Evolutionary conservation across 345 rosid species (phyloP), one percentile per base, ranked within the genome.

Genomic region (Citrus sp.): DNA sequence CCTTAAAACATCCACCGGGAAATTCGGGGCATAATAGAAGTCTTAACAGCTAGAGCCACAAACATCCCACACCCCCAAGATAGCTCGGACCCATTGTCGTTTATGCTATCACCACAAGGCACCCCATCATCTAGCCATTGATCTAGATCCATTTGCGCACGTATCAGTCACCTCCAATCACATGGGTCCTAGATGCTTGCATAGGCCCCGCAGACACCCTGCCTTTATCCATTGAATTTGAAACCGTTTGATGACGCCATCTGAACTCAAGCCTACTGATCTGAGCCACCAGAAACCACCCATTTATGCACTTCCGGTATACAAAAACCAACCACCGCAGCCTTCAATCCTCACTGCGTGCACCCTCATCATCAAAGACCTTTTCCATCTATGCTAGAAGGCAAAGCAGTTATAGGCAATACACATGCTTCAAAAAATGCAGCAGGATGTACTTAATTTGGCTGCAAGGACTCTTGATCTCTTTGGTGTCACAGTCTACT

Each of bases 401-500:
- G 86, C 13, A 77, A 77, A 63, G 79, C 83, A 9, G 54, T 79
- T 51, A 80, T 77, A 62, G 81, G 56, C 0, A 27, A 77, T 69
- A 78, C 72, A 74, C 80, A 75, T 78, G 80, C 63, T 78, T 32
- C 84, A 70, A 22, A 59, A 38, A 5, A 75, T 84, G 86, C 83
- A 75, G 71, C 24, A 49, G 3, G 72, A 71, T 49, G 86, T 81
- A 63, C 79, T 84, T 78, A 51, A 80, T 18, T 70, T 73, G 9
- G 81, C 86, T 66, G 82, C 84, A 6, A 77, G 78, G 71, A 66
- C 78, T 28, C 83, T 75, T 35, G 80, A 78, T 38, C 12, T 76
- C 46, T 78, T 71, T 59, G 84, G 83, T 58, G 80, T 70, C 74
- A 69, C 83, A 81, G 71, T 78, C 82, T 7, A 80, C 78, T 63